phyloP scores from a whole-genome alignment of 805 yeast species.

The Yamadazyma ubonensis region DNA sequence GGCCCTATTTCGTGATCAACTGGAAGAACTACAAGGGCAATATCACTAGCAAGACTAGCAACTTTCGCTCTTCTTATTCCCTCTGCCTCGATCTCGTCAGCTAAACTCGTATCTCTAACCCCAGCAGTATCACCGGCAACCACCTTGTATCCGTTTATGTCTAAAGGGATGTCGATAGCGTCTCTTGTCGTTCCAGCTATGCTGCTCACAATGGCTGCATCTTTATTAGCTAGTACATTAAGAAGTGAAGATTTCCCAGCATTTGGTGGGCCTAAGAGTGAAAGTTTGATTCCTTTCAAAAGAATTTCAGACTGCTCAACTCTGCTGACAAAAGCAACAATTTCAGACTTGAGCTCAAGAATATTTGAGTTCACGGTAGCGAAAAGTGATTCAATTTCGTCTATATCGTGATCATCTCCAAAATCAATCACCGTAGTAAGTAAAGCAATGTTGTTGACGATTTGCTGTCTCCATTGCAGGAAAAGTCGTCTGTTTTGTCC shows the following conservation, averaged over 20 bases:
- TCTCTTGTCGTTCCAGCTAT: conserved; percentile 96
- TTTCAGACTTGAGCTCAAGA: conserved; percentile 40
- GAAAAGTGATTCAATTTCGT: conserved; percentile 57
- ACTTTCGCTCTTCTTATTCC: conserved; percentile 78
- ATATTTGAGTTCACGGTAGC: conserved; percentile 48
- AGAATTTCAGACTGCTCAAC: conserved; percentile 62
- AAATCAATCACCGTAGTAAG: conserved; percentile 90
- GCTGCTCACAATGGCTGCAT: conserved; percentile 87
- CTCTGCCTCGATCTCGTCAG: conserved; percentile 66
- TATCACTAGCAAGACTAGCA: conserved; percentile 60
- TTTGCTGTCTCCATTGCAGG: conserved; percentile 60
- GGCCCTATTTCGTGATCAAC: conserved; percentile 30
- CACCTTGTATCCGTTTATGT: conserved; percentile 80
- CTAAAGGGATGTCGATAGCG: conserved; percentile 74
- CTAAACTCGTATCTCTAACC: conserved; percentile 48
- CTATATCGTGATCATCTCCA: conserved; percentile 88
- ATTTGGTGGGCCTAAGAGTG: conserved; percentile 87
- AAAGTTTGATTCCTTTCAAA: conserved; percentile 68
- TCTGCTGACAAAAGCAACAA: conserved; percentile 43
- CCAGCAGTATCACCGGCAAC: conserved; percentile 94
- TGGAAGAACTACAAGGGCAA: conserved; percentile 66
- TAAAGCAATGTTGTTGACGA: conserved; percentile 67
- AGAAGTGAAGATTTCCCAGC: conserved; percentile 92
- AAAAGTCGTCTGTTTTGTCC: conserved; percentile 64
- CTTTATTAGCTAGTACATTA: conserved; percentile 71